Percentiles rank a stretch among this genome's conserved stretches.
These are phyloP conservation scores for Margaritispora aquatica DNA, from an alignment of 495 filamentous ascomycete species.

Conservation along the genomic window DNA sequence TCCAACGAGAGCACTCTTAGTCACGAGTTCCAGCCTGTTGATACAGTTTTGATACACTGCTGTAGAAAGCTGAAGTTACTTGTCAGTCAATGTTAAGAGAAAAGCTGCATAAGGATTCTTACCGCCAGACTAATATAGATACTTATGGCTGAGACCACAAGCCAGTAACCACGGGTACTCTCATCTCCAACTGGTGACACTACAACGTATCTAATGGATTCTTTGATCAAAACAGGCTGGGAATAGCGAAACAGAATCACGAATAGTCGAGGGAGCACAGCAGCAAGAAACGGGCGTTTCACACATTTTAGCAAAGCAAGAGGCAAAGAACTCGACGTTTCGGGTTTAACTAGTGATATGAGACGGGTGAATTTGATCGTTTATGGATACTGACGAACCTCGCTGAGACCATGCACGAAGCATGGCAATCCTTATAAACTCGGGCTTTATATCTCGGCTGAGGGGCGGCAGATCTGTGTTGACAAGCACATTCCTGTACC, in stretches of 20 bases:
- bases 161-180: conserved; percentile 42
- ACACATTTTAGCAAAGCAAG: conserved; percentile 38
- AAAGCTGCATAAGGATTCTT: conserved; percentile 12
- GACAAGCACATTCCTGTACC: conserved; percentile 37
- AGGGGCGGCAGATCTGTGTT: conserved; percentile 40
- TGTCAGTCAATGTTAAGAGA: neutral
- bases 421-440: conserved; percentile 31
- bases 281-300: conserved; percentile 40
- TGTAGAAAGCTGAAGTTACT: conserved; percentile 35
- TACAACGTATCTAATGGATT: conserved; percentile 43
- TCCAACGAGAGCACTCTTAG: conserved; percentile 48
- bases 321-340: conserved; percentile 38
- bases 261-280: conserved; percentile 45
- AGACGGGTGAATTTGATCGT: neutral
- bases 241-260: conserved; percentile 54
- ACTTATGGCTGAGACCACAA: conserved; percentile 49
- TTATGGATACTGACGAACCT: neutral
- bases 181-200: conserved; percentile 24
- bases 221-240: conserved; percentile 55
- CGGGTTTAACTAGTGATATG: conserved; percentile 18
- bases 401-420: conserved; percentile 30
- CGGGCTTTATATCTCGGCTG: conserved; percentile 39
- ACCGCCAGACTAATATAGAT: conserved; percentile 59
- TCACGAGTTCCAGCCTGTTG: conserved; percentile 53
- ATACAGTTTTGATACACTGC: conserved; percentile 49